Evolutionary conservation across 2,329 filamentous ascomycete genomes (phyloP).

Genomic region (Venturia nashicola): DNA sequence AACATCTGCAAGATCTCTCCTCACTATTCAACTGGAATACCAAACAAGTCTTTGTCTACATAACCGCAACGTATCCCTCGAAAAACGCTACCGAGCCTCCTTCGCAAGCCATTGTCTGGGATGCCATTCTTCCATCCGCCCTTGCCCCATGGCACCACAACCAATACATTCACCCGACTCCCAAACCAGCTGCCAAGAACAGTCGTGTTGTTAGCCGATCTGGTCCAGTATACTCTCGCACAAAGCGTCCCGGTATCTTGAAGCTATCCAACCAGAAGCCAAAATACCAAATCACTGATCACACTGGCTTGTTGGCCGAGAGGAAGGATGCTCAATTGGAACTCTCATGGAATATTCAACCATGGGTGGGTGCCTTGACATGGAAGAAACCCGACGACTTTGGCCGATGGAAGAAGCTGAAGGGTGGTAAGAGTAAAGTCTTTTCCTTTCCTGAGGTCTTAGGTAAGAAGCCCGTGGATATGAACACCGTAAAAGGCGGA

Average conservation of each 20-base stretch:
- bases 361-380: constrained; percentile 80
- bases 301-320: constrained; percentile 64
- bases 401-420: constrained; percentile 52
- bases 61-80: constrained; percentile 62
- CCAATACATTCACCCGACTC: constrained; percentile 41
- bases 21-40: constrained; percentile 99
- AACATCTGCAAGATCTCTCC: constrained; percentile 51
- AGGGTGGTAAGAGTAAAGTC: constrained; percentile 49
- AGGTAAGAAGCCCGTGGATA: constrained; percentile 28
- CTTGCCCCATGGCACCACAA: constrained; percentile 43
- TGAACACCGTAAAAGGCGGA: constrained; percentile 36
- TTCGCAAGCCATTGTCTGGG: constrained; percentile 79
- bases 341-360: constrained; percentile 93
- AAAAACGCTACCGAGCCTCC: constrained; percentile 27
- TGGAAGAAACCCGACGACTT: constrained; percentile 49
- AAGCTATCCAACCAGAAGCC: constrained; percentile 73
- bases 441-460: constrained; percentile 47
- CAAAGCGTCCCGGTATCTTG: constrained; percentile 51
- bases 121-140: constrained; percentile 74
- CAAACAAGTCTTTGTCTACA: constrained; percentile 94
- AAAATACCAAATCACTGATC: constrained; percentile 96
- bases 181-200: constrained; percentile 47
- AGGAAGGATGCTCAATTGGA: constrained; percentile 62
- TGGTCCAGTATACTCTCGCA: constrained; percentile 12
- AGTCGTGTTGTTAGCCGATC: constrained; percentile 27